phyloP scores from a whole-genome alignment of 2,329 filamentous ascomycete species.

The Fusarium nematophilum region DNA sequence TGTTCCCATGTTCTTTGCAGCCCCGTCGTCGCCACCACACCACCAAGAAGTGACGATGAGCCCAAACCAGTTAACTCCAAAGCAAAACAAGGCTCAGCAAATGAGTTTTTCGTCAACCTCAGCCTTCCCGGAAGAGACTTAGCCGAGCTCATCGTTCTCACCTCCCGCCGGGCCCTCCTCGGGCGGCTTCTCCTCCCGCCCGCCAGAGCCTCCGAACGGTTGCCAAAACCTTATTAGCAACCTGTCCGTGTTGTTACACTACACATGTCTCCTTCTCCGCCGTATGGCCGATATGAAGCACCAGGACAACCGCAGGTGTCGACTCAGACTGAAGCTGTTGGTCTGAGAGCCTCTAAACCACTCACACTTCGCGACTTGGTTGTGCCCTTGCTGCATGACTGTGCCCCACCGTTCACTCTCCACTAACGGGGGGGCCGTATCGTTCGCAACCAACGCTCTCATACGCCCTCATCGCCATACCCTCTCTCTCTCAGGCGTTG shows the following conservation, averaged over 20 bases:
- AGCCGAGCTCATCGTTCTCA: background rate
- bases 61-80: too few relatives aligned
- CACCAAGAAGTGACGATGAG: constrained; percentile 1
- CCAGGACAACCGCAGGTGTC: constrained; percentile 5
- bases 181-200: constrained; percentile 33
- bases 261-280: background rate
- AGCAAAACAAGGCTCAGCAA: background rate
- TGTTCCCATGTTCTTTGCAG: background rate
- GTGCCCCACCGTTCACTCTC: background rate
- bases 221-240: constrained; percentile 38
- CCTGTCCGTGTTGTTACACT: constrained; percentile 27
- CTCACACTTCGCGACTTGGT: background rate
- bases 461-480: constrained; percentile 11
- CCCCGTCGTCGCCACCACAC: constrained; percentile 10
- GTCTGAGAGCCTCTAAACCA: background rate
- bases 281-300: constrained; percentile 2
- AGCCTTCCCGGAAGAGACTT: background rate
- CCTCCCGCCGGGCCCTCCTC: constrained; percentile 34
- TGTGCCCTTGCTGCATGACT: background rate
- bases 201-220: constrained; percentile 34
- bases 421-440: constrained; percentile 4
- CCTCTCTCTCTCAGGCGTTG: constrained; percentile 6
- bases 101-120: background rate
- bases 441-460: constrained; percentile 22
- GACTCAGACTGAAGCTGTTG: constrained; percentile 3